These are phyloP conservation scores for Cutaneotrichosporon spelunceum DNA, from an alignment of 1,284 basidiomycete species.

Conservation along the genomic window DNA sequence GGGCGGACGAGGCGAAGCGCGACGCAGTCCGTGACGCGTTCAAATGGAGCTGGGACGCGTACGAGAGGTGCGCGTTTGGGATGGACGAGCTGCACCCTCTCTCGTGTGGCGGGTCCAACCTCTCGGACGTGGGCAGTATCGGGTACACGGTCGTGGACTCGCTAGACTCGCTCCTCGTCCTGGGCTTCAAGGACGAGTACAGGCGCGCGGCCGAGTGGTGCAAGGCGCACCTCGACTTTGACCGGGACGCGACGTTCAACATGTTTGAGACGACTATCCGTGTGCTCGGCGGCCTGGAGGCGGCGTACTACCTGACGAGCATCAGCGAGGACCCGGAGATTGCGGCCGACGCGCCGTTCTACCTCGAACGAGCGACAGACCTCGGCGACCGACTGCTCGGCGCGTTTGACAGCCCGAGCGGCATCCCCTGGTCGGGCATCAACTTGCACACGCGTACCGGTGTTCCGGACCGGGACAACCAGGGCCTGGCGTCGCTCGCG, in stretches of 20 bases:
- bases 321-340: slow-evolving; percentile 50
- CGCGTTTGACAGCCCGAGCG: slow-evolving; percentile 74
- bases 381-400: slow-evolving; percentile 81
- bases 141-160: slow-evolving; percentile 81
- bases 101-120: slow-evolving; percentile 66
- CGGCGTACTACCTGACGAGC: slow-evolving; percentile 67
- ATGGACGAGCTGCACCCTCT: slow-evolving; percentile 81
- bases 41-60: slow-evolving; percentile 75
- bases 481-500: slow-evolving; percentile 71
- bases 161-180: slow-evolving; percentile 80
- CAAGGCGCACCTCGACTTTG: slow-evolving; percentile 65
- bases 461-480: slow-evolving; percentile 63
- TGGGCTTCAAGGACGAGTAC: slow-evolving; percentile 79
- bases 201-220: slow-evolving; percentile 75
- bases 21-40: slow-evolving; percentile 72
- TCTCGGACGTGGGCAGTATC: slow-evolving; percentile 70
- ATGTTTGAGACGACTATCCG: slow-evolving; percentile 91
- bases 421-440: slow-evolving; percentile 74
- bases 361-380: slow-evolving; percentile 71
- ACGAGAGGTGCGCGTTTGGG: slow-evolving; percentile 83
- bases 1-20: slow-evolving; percentile 62
- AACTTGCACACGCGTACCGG: slow-evolving; percentile 69
- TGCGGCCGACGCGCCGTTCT: slow-evolving; percentile 60
- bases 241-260: slow-evolving; percentile 75
- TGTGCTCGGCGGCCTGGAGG: slow-evolving; percentile 74